Evolutionary conservation across 2,329 filamentous ascomycete species (phyloP), one percentile per base, ranked within the genome.

Genomic region (Scedosporium aurantiacum): DNA sequence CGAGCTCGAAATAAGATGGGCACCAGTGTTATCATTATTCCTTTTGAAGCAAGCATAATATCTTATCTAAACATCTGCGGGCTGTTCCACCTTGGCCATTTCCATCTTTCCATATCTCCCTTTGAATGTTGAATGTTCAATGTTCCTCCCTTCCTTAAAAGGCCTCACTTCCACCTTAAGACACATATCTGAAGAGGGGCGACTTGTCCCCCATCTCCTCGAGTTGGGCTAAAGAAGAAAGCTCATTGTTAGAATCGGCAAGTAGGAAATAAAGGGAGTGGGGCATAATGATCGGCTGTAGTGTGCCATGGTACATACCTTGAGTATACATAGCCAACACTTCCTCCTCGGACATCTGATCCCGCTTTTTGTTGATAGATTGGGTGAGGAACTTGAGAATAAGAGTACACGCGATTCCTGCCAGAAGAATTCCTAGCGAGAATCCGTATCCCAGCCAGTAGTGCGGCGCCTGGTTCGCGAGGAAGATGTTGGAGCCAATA

Each of bases 401-500:
- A 21, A 57, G 21, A 37, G 28, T 57, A 23, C 5, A 37, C 3
- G 18, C 10, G 10, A 57, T 41, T 12, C 21, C 55, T 7, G 27
- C 27, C n/a, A 57, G 8, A 3, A 57, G 23, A 2, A 71, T 64
- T 0, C 70, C 72, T 65, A 5, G 70, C 10, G 32, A 68, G 1
- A 71, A 67, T 0, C 72, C 70, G 57, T 74, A 76, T 1, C 74
- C 75, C 0, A 73, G 71, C 1, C 66, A 68, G 63, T 75, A 76
- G 14, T 57, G 63, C 1, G 75, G 74, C 1, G 65, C 69, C 58
- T 74, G 67, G n/a, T 62, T 67, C 6, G 67, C 66, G 5, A 74
- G 63, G 62, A 74, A 77, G 60, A 77, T 72, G 63, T 75, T 75
- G 16, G 67, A 70, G 50, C 72, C 72, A n/a, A 75, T 65, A 27